Evolutionary conservation across 2,329 filamentous ascomycete species (phyloP).

Genomic region (Chalaropsis ovoidea): DNA sequence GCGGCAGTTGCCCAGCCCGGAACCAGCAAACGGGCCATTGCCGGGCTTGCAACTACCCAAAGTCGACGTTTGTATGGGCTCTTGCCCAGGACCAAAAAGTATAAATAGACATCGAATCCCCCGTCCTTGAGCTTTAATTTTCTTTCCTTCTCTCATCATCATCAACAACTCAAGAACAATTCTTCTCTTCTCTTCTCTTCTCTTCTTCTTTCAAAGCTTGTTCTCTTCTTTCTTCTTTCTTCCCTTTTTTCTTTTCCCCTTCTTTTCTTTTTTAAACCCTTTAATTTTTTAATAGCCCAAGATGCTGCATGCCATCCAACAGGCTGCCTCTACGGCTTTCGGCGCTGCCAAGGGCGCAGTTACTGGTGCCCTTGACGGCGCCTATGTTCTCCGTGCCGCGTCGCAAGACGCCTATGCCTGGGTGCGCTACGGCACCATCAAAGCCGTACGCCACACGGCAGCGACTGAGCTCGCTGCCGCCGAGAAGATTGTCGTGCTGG

Average conservation of each 20-base stretch:
- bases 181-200: too few species aligned
- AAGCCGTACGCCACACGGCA: background rate
- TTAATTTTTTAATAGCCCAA: background rate
- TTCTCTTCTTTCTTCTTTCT: background rate
- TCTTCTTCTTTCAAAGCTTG: background rate
- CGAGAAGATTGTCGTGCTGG: slow-evolving; percentile 3
- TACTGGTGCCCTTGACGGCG: background rate
- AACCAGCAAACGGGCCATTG: too few species aligned
- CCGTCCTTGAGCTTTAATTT: background rate
- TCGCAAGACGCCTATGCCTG: slow-evolving; percentile 8
- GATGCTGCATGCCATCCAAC: background rate
- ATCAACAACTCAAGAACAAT: too few species aligned
- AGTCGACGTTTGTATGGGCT: too few species aligned
- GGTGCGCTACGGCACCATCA: background rate
- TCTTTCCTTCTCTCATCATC: background rate
- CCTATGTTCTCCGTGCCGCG: slow-evolving; percentile 4
- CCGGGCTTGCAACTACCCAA: too few species aligned
- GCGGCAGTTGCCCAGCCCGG: too few species aligned
- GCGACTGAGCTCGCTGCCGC: background rate
- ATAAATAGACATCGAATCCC: background rate
- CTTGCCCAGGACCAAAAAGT: background rate
- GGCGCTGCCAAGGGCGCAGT: background rate
- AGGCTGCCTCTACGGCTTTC: background rate
- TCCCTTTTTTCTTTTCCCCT: background rate
- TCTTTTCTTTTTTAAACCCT: background rate